Conservation (phyloP, 208 protist genomes). For the Naegleria lovaniensis region DNA sequence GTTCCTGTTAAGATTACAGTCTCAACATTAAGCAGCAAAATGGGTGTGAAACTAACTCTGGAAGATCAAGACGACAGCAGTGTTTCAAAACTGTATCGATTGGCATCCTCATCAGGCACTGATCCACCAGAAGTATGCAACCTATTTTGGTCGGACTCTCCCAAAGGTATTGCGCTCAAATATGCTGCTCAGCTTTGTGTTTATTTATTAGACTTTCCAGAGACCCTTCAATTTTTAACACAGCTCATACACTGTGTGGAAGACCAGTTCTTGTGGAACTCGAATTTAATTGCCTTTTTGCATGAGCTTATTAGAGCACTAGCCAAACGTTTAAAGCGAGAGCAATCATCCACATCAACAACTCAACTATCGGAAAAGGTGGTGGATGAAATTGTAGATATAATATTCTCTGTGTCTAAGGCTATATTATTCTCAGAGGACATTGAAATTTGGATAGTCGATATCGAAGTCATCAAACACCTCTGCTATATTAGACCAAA, state of each 20-base stretch:
- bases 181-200: background rate
- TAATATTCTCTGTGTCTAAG: slow-evolving; percentile 1
- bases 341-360: too few relatives aligned
- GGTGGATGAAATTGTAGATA: background rate
- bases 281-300: background rate
- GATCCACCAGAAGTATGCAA: background rate
- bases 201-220: background rate
- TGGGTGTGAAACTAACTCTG: background rate
- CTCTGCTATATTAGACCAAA: background rate
- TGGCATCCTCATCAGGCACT: too few relatives aligned
- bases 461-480: slow-evolving; percentile 16
- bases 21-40: background rate
- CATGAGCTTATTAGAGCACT: background rate
- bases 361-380: background rate
- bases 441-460: background rate
- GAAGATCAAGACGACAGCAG: background rate
- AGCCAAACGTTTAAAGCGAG: too few relatives aligned
- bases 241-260: background rate
- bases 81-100: background rate
- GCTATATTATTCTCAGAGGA: background rate
- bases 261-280: background rate
- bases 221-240: background rate
- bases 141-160: background rate
- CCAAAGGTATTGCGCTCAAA: background rate
- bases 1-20: background rate